Evolutionary conservation across 2,329 filamentous ascomycete species (phyloP).

Genomic region (Xylaria sp.): DNA sequence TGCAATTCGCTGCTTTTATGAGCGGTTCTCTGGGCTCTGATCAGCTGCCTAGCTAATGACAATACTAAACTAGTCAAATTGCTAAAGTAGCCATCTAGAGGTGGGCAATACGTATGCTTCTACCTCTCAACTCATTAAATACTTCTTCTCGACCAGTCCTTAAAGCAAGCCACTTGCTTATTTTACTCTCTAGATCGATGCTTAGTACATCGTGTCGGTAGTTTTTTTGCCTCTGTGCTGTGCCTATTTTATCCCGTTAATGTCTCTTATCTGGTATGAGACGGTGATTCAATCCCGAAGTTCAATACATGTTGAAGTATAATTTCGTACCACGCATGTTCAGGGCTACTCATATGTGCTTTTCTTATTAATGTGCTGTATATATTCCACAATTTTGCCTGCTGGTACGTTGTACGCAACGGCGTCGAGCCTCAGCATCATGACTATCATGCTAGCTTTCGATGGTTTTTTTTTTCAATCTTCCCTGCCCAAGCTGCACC

Average conservation of each 20-base stretch:
- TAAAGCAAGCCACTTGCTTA: too few species aligned
- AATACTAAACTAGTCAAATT: not conserved
- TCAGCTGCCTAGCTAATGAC: slow-evolving; percentile 3
- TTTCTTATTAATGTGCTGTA: not conserved
- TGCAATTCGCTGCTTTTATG: slow-evolving; percentile 5
- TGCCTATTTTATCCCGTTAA: not conserved
- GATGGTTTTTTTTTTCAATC: not conserved
- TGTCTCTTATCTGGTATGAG: not conserved
- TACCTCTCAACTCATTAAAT: too few species aligned
- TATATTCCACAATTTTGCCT: not conserved
- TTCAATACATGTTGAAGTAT: not conserved
- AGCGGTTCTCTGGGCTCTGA: not conserved
- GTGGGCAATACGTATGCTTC: too few species aligned
- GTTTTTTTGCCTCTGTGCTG: not conserved
- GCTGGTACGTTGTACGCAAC: not conserved
- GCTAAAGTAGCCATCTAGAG: not conserved
- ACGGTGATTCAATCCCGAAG: not conserved
- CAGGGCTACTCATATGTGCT: not conserved
- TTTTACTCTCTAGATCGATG: too few species aligned
- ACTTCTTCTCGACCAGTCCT: too few species aligned
- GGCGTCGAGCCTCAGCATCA: not conserved
- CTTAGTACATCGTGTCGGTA: too few species aligned
- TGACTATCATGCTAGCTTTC: not conserved
- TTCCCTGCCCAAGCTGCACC: not conserved
- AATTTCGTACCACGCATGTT: not conserved